Base-by-base conservation (phyloP, 495 filamentous ascomycete species). In the Trichoderma virens region DNA sequence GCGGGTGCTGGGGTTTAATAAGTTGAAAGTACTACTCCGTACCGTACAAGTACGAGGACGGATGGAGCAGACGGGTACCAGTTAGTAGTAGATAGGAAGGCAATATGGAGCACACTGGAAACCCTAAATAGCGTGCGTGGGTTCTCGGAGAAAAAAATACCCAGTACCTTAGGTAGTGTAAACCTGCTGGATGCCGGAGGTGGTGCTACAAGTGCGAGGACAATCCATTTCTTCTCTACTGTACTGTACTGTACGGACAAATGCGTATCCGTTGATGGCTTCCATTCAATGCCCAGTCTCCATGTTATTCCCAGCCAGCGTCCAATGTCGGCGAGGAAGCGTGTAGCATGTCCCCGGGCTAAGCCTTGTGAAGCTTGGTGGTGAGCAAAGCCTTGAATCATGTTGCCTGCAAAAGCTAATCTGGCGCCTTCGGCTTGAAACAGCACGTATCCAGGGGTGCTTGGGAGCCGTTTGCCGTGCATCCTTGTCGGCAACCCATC, bases 401-500 rank as follows among this genome's bases (percentile, higher is more conserved):
- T 56, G 13, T 13, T 14, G 51, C 51, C 51, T 56, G 51, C 25
- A 56, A 11, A 45, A 56, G 51, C 51, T 56, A 56, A 56, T 56
- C 51, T 56, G 51, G 43, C 43, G 43, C n/a, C 43, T 47, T 47
- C 43, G 43, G 51, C 51, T 56, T 56, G 51, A 56, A 56, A 56
- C 51, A 30, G 27, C 14, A 56, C 23, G 51, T 14, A 28, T 56
- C 51, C 51, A 56, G 51, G 51, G 51, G 25, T 13, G 51, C 43
- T 20, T n/a, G 43, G 9, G 43, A 47, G 14, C 41, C 8, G 41
- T 45, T 20, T 20, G 18, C n/a, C n/a, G 18, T n/a, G 43, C 43
- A 47, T 25, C 43, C 43, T 20, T 7, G 20, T 47, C 43, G n/a
- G 18, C 43, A 47, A 20, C n/a, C 34, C 34, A 35, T 35, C 34